A percentile compares a stretch with the other conserved stretches of the same genome.
phyloP scores from a whole-genome alignment of 106 monocot genomes.

The Dendrobium huoshanense region DNA sequence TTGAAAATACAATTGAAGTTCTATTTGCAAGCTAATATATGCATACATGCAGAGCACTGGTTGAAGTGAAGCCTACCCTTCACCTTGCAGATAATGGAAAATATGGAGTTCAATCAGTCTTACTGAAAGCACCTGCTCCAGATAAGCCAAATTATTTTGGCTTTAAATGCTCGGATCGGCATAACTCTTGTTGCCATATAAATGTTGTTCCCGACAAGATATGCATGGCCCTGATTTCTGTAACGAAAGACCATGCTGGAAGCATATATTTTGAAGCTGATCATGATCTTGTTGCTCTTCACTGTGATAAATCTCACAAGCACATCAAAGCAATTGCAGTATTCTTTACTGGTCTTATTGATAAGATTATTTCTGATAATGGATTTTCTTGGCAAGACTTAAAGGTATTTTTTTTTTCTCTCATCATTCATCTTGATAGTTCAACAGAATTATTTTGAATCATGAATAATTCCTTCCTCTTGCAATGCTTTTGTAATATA shows the following conservation, averaged over 20 bases:
- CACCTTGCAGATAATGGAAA: slow-evolving; percentile 34
- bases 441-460: background rate
- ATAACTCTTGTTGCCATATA: slow-evolving; percentile 48
- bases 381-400: slow-evolving; percentile 60
- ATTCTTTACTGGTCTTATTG: slow-evolving; percentile 49
- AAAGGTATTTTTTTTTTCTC: slow-evolving; percentile 28
- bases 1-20: background rate
- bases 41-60: slow-evolving; percentile 47
- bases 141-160: slow-evolving; percentile 11
- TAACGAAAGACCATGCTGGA: slow-evolving; percentile 38
- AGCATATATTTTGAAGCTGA: slow-evolving; percentile 33
- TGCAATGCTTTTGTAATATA: no score
- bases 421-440: background rate
- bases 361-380: slow-evolving; percentile 49
- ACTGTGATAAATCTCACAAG: slow-evolving; percentile 7
- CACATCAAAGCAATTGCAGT: slow-evolving; percentile 35
- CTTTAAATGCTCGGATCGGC: slow-evolving; percentile 23
- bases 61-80: slow-evolving; percentile 85
- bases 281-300: slow-evolving; percentile 1
- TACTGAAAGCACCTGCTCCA: background rate
- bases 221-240: slow-evolving; percentile 48
- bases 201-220: slow-evolving; percentile 45
- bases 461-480: background rate
- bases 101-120: slow-evolving; percentile 1
- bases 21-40: background rate